Base-by-base conservation (phyloP, 1,284 basidiomycete genomes). In the Mrakiaceae sp. region DNA sequence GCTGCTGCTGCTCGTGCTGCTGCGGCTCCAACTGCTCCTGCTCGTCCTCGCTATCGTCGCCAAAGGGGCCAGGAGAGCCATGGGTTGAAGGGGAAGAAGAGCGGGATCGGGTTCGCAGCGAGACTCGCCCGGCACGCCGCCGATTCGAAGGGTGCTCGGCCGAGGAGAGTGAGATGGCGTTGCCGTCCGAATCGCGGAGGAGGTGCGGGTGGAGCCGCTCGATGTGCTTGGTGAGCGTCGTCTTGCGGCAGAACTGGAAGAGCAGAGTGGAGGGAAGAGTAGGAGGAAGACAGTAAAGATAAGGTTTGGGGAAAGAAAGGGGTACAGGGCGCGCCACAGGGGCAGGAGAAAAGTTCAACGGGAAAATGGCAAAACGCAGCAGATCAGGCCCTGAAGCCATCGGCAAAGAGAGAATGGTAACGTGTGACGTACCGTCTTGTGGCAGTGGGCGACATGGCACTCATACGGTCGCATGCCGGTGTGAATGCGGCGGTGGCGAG, bases 401-500 rank as follows among this genome's bases (percentile, higher is more conserved):
- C 27, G 27, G 27, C 27, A 27, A 27, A 8, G 39, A 5, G 54
- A 11, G 51, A 10, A 7, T 12, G 9, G 42, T 2, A 39, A 55
- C 5, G 0, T 2, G 53, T 7, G 27, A 68, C 72, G 67, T 51
- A 73, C 71, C 27, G 67, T 69, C 63, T 70, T 69, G 5, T 56
- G 63, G 58, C 73, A 73, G 5, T 49, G 55, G 3, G 55, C 7
- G 16, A 68, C 66, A 1, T 43, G 52, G 53, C 65, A 63, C 58
- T 66, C 72, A 67, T 76, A 74, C 0, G 76, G 75, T 10, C 76
- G 68, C 52, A 72, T 72, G 59, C 80, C 77, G 58, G 73, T 80
- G 74, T 82, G 81, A 9, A 79, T 79, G 11, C 81, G 75, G 3
- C 81, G 77, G 68, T 83, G 82, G 10, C 82, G 78, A 16, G 81